Conservation (phyloP, 2,329 filamentous ascomycete genomes). For the Calonectria pseudoturangicola region DNA sequence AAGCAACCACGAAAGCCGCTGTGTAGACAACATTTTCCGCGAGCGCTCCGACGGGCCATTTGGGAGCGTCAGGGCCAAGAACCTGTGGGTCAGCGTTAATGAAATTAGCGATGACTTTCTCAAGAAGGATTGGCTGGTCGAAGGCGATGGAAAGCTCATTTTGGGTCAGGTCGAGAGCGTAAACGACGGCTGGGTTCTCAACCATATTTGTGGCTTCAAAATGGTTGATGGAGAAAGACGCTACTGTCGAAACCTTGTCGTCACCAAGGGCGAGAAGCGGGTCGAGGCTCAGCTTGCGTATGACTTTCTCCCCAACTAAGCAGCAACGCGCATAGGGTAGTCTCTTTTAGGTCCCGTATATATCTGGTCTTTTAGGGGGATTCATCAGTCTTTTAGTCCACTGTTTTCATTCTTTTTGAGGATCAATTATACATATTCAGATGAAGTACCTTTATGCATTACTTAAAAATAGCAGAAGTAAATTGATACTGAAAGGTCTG, state of each 20-base stretch:
- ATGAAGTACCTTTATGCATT: too few species aligned
- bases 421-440: too few species aligned
- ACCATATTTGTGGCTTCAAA: conserved; percentile 78
- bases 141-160: conserved; percentile 76
- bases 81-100: conserved; percentile 67
- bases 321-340: too few species aligned
- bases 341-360: too few species aligned
- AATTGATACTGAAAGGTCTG: too few species aligned
- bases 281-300: conserved; percentile 73
- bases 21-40: conserved; percentile 71
- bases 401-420: too few species aligned
- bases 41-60: conserved; percentile 88
- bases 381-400: too few species aligned
- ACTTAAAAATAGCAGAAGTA: too few species aligned
- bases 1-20: conserved; percentile 75
- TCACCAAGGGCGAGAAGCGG: conserved; percentile 70
- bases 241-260: conserved; percentile 72
- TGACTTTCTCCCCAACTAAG: conserved; percentile 63
- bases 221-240: conserved; percentile 70
- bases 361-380: too few species aligned
- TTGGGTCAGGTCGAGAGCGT: conserved; percentile 76
- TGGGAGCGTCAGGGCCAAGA: conserved; percentile 79
- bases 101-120: conserved; percentile 74
- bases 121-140: conserved; percentile 75
- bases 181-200: conserved; percentile 73